phyloP scores from a whole-genome alignment of 306 rosid species.

The Glycine tomentella region DNA sequence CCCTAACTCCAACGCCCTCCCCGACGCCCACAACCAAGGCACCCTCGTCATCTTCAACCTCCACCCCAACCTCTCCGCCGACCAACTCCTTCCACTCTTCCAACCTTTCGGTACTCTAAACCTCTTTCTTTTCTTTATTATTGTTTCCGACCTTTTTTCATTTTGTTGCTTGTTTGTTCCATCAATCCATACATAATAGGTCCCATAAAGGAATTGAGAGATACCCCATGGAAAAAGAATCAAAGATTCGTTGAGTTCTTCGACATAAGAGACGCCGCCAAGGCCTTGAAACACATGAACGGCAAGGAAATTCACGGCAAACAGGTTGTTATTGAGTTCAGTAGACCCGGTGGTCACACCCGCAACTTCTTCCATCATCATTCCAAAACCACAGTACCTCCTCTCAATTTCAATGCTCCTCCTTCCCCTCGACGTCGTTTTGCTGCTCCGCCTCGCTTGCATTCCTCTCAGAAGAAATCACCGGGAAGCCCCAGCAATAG shows the following conservation, averaged over 20 bases:
- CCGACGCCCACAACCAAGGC: slow-evolving; percentile 81
- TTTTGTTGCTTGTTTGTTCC: not conserved
- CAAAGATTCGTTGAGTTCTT: slow-evolving; percentile 87
- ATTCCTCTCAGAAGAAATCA: not conserved
- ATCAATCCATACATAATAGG: slow-evolving; percentile 49
- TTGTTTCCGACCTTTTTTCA: not conserved
- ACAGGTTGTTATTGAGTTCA: slow-evolving; percentile 64
- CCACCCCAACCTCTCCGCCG: slow-evolving; percentile 57
- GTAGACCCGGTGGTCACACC: slow-evolving; percentile 73
- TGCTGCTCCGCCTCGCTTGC: slow-evolving; percentile 25
- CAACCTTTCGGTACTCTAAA: slow-evolving; percentile 62
- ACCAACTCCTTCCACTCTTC: slow-evolving; percentile 55
- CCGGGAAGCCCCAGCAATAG: too few relatives aligned
- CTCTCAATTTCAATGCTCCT: not conserved
- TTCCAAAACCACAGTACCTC: not conserved
- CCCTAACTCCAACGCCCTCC: slow-evolving; percentile 22
- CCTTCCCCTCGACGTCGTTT: slow-evolving; percentile 35
- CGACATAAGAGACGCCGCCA: slow-evolving; percentile 78
- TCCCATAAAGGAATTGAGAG: slow-evolving; percentile 81
- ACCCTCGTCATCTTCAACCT: slow-evolving; percentile 81
- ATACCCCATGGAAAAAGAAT: slow-evolving; percentile 72
- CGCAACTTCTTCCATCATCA: slow-evolving; percentile 51
- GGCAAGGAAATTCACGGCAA: slow-evolving; percentile 76
- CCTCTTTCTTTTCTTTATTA: not conserved
- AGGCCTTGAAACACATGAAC: slow-evolving; percentile 73